These are phyloP conservation scores for Trichoderma sp. DNA, from an alignment of 2,329 filamentous ascomycete genomes.

Conservation along the genomic window DNA sequence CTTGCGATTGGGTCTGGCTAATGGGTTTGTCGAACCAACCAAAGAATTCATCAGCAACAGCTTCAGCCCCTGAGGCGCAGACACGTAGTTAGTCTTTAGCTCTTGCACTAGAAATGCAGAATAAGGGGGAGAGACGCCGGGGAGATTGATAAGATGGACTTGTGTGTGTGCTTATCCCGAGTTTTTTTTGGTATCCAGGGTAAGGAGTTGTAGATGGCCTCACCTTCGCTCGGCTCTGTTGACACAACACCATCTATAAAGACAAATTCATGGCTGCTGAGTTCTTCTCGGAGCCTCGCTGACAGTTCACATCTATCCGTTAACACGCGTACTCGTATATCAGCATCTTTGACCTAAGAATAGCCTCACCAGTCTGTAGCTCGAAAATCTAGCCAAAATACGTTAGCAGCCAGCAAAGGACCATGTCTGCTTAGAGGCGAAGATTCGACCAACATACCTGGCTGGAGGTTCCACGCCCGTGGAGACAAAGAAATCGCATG, in stretches of 20 bases:
- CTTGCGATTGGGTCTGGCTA: neutral
- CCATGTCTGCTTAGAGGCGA: no score
- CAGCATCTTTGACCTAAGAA: no score
- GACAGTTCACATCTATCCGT: neutral
- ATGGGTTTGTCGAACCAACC: neutral
- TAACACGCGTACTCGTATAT: no score
- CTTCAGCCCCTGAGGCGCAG: neutral
- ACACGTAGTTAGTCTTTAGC: neutral
- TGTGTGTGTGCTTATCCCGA: neutral
- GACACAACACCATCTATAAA: neutral
- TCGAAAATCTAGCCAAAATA: neutral
- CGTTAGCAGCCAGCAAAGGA: no score
- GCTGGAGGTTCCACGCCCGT: neutral
- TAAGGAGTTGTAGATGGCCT: neutral
- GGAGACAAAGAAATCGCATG: neutral
- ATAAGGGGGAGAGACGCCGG: no score
- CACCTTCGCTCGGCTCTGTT: neutral
- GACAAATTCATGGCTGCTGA: constrained; percentile 5
- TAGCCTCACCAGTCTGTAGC: neutral
- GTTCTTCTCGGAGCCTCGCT: neutral
- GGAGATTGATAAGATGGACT: no score
- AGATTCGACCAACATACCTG: constrained; percentile 1
- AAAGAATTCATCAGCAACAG: neutral
- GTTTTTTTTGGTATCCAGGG: neutral
- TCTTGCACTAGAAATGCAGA: neutral